Evolutionary conservation across 306 rosid genomes (phyloP).

Genomic region (Castanea sativa): DNA sequence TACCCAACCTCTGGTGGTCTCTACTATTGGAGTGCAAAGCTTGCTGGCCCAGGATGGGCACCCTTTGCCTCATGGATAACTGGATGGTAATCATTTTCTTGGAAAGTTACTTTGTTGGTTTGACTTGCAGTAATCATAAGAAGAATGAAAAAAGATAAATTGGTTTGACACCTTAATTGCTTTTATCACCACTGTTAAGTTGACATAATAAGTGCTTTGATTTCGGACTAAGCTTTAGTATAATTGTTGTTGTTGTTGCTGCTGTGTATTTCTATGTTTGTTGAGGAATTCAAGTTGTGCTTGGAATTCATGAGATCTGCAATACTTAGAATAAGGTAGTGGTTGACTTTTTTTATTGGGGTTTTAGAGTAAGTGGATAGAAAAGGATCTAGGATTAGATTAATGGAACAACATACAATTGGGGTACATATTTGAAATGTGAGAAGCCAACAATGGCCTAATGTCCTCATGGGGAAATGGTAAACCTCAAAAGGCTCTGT

Average conservation of each 20-base stretch:
- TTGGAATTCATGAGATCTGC: background rate
- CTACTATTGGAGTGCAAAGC: slow-evolving; percentile 97
- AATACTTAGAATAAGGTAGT: background rate
- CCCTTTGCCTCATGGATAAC: slow-evolving; percentile 97
- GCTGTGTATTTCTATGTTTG: background rate
- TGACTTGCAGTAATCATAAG: background rate
- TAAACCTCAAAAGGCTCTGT: too few relatives aligned
- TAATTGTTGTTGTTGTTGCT: background rate
- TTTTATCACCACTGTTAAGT: background rate
- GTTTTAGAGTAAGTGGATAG: background rate
- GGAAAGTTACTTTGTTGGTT: background rate
- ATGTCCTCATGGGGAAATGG: too few relatives aligned
- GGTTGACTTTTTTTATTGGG: background rate
- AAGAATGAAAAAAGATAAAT: background rate
- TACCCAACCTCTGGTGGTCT: slow-evolving; percentile 97
- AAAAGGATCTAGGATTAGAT: background rate
- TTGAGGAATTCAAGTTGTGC: background rate
- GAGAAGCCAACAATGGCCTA: too few relatives aligned
- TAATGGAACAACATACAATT: background rate
- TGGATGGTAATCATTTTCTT: slow-evolving; percentile 68
- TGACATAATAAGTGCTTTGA: background rate
- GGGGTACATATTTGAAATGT: too few relatives aligned
- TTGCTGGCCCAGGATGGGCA: slow-evolving; percentile 93
- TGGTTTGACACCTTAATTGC: background rate
- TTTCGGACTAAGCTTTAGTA: background rate